Base-by-base conservation (phyloP, 495 filamentous ascomycete species). In the Daldinia loculata region DNA sequence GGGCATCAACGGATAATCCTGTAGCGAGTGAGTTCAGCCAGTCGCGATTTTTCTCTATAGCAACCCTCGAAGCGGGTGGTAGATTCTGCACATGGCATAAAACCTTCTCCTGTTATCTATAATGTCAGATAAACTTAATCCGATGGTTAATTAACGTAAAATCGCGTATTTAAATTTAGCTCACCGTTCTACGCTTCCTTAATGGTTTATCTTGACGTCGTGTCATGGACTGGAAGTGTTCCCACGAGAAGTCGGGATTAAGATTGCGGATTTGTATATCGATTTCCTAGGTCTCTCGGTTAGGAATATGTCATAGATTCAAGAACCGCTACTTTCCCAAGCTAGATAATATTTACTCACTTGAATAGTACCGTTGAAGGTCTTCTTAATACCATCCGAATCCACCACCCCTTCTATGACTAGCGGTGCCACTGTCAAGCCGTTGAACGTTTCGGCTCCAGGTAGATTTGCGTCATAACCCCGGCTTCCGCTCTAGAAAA, bases 161-260 rank as follows among this genome's bases (percentile, higher is more conserved):
- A n/a, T 52, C 6, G 15, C 11, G 36, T 43, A 45, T 12, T 26
- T 6, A 11, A 15, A 6, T 26, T 29, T 0, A 53, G 8, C 56
- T 61, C n/a, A 67, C 64, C 5, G 30, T 6, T n/a, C 0, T 61
- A n/a, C 57, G 56, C 45, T 48, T 41, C 9, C 32, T 45, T 6
- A 17, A 38, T 11, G 24, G 48, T 17, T 36, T 41, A 32, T 39
- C 3, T 4, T 5, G 24, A n/a, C 15, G 32, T 27, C 24, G n/a
- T 5, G 19, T 39, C 30, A 12, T 48, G 6, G 56, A 24, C 17
- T 45, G 32, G 17, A 61, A 55, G 22, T 61, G 7, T 11, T 17
- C 45, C 64, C 64, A 61, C 1, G 56, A 67, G 34, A 67, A 67
- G 34, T 61, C 38, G 12, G 56, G 56, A 4, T 61, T 67, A 3